A percentile compares a stretch with the other conserved stretches of the same genome.
phyloP scores from a whole-genome alignment of 306 rosid genomes.

The Acacia melanoxylon region DNA sequence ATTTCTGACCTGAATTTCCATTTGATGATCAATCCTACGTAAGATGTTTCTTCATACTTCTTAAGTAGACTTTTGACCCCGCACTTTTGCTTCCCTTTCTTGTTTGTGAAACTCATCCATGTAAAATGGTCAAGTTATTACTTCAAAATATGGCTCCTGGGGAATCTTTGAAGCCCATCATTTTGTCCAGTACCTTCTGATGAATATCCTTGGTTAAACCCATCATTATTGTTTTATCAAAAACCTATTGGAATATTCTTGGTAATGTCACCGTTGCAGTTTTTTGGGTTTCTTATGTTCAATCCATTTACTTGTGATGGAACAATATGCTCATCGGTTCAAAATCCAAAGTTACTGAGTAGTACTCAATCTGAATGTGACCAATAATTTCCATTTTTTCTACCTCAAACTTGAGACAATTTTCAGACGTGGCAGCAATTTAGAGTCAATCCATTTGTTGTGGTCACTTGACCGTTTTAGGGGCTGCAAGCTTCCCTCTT shows the following conservation, averaged over 20 bases:
- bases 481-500: neutral
- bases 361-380: neutral
- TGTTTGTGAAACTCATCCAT: neutral
- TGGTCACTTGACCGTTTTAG: neutral
- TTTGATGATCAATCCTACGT: neutral
- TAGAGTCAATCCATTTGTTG: neutral
- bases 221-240: constrained; percentile 1
- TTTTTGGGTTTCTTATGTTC: neutral
- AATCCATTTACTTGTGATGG: neutral
- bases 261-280: neutral
- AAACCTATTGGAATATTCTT: neutral
- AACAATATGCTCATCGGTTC: neutral
- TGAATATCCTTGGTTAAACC: neutral
- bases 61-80: neutral
- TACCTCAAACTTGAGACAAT: neutral
- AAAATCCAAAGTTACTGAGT: neutral
- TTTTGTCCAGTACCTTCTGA: neutral
- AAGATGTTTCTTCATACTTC: neutral
- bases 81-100: neutral
- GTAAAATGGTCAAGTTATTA: neutral
- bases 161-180: constrained; percentile 10
- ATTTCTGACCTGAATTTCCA: neutral
- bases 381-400: neutral
- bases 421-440: constrained; percentile 1
- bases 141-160: neutral